Evolutionary conservation across 2,329 filamentous ascomycete species (phyloP), one percentile per base, ranked within the genome.

Genomic region (Epichloe festucae): DNA sequence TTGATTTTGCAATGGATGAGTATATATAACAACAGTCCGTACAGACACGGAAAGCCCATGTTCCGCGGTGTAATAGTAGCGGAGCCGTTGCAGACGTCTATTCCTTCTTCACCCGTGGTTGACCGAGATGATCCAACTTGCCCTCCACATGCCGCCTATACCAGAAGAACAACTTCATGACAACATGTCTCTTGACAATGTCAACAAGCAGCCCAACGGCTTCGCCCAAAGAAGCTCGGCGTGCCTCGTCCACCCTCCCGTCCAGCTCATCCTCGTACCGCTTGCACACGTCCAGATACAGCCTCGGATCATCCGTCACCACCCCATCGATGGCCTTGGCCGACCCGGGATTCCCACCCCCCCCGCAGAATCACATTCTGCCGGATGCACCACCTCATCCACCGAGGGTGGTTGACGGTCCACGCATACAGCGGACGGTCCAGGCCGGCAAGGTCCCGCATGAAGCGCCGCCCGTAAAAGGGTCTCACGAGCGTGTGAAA

Each of bases 341-440:
- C 23, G 23, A 27, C 23, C 0, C 23, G 12, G 41, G 7, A 3
- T 1, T n/a, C 3, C 19, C 19, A 2, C 19, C 17, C 14, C 14
- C 14, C 34, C 43, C 2, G 19, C 5, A 15, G 31, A 27, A 27
- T 1, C 6, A 6, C 17, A 14, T 68, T 66, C 54, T 62, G 61
- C 4, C 60, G 58, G 36, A 95, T 79, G 56, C 81, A 77, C 88
- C 89, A 95, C 59, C 81, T 77, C 90, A 97, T 96, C 67, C 81
- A 78, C 48, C 75, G 73, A 55, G 79, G 77, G 14, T 85, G 77
- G 63, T 97, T 95, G 48, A 95, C 86, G 0, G 90, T 96, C 91
- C 91, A 97, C 0, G 81, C 77, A 59, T 85, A 83, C 4, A 96
- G 71, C 4, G 77, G 75, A 21, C 85, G 76, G 54, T 75, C 57